Evolutionary conservation across 2,329 filamentous ascomycete species (phyloP).

Genomic region (Sclerotinia glacialis): DNA sequence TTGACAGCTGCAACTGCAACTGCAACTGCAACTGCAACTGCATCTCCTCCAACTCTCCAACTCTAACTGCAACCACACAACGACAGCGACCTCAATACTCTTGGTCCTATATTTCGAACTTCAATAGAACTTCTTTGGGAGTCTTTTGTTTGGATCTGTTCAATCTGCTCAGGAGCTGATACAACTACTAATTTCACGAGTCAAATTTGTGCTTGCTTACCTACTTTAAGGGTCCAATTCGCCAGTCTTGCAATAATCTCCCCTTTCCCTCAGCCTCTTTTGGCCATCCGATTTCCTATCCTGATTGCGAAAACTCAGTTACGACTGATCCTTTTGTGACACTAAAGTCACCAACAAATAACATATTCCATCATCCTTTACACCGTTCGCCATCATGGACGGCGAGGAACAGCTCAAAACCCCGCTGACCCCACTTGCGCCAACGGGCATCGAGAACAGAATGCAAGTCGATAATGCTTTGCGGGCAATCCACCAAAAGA

Average conservation of each 20-base stretch:
- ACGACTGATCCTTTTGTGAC: neutral
- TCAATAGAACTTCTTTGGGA: neutral
- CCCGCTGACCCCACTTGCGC: slow-evolving; percentile 26
- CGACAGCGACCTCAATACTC: slow-evolving; percentile 1
- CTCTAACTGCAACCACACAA: neutral
- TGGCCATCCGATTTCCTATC: neutral
- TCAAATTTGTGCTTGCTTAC: slow-evolving; percentile 7
- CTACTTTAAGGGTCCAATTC: neutral
- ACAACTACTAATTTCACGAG: slow-evolving; percentile 9
- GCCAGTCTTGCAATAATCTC: slow-evolving; percentile 2
- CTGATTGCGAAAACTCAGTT: neutral
- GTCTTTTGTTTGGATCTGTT: slow-evolving; percentile 9
- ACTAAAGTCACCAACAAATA: slow-evolving; percentile 12
- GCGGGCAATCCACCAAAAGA: slow-evolving; percentile 91
- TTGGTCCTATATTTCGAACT: neutral
- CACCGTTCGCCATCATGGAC: slow-evolving; percentile 34
- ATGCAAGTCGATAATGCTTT: slow-evolving; percentile 80
- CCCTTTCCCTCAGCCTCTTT: slow-evolving; percentile 8
- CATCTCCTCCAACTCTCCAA: too few species aligned
- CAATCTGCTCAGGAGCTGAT: slow-evolving; percentile 15
- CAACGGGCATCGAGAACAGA: slow-evolving; percentile 30
- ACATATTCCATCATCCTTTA: slow-evolving; percentile 3
- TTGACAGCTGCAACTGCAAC: neutral
- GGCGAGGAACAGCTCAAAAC: slow-evolving; percentile 32
- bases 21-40: neutral